phyloP scores from a whole-genome alignment of 2,329 filamentous ascomycete species.

The Hymenoscyphus linearis region DNA sequence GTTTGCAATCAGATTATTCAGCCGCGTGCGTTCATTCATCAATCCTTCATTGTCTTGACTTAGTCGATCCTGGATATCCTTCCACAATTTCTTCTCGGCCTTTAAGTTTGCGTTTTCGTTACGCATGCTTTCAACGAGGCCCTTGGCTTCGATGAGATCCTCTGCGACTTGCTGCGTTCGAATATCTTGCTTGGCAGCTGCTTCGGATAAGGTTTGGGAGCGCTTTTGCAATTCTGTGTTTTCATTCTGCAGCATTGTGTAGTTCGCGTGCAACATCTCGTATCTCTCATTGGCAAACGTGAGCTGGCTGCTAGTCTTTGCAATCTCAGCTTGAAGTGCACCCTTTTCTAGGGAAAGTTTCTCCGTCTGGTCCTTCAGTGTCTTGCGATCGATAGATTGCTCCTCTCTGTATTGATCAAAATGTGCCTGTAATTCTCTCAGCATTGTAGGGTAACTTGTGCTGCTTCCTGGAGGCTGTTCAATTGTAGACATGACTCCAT shows the following conservation, averaged over 20 bases:
- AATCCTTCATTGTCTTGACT: constrained; percentile 83
- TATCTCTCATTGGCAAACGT: constrained; percentile 77
- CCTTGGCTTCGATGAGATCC: constrained; percentile 81
- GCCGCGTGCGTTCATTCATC: constrained; percentile 74
- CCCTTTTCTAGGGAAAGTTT: constrained; percentile 77
- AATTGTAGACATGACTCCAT: constrained; percentile 52
- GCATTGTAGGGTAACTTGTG: constrained; percentile 67
- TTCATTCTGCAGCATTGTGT: constrained; percentile 74
- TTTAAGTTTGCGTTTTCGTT: constrained; percentile 91
- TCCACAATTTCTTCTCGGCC: constrained; percentile 91
- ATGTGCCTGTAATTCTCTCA: constrained; percentile 83
- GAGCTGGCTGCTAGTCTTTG: constrained; percentile 74
- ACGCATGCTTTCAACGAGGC: constrained; percentile 77
- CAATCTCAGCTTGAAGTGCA: constrained; percentile 74
- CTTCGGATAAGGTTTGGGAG: constrained; percentile 69
- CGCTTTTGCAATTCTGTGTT: constrained; percentile 84
- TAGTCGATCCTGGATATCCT: constrained; percentile 83
- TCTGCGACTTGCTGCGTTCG: constrained; percentile 88
- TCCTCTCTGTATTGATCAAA: constrained; percentile 89
- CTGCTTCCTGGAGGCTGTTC: constrained; percentile 47
- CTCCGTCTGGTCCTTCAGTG: constrained; percentile 80
- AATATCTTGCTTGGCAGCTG: constrained; percentile 82
- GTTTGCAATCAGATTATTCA: constrained; percentile 77
- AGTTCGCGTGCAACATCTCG: constrained; percentile 86
- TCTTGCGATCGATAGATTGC: constrained; percentile 71